Percentiles rank a stretch among this genome's conserved stretches.
Evolutionary conservation across 148 eudicot genomes (phyloP).

Genomic region (Rhododendron henanense): DNA sequence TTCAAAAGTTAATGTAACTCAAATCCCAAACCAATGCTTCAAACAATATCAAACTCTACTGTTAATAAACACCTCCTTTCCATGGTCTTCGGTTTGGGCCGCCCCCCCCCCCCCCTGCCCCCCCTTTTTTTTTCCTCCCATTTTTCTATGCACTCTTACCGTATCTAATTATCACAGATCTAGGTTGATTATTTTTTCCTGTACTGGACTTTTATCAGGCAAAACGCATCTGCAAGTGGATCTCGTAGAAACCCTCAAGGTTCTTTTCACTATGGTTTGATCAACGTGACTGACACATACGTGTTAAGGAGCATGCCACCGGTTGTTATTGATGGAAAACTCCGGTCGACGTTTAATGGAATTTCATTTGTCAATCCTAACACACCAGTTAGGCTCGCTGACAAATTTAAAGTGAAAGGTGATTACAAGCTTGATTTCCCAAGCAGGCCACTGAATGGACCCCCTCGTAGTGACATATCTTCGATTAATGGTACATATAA

Average conservation of each 20-base stretch:
- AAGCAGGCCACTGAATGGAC: slow-evolving; percentile 46
- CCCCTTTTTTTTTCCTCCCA: background rate
- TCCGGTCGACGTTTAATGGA: slow-evolving; percentile 70
- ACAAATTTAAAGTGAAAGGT: slow-evolving; percentile 56
- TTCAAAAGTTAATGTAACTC: background rate
- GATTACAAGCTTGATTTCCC: slow-evolving; percentile 86
- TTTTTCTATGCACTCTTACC: background rate
- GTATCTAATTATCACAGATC: background rate
- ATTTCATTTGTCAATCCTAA: slow-evolving; percentile 78
- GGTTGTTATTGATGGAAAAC: slow-evolving; percentile 53
- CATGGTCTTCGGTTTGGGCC: background rate
- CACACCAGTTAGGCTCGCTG: slow-evolving; percentile 89
- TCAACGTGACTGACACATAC: slow-evolving; percentile 69
- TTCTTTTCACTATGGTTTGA: slow-evolving; percentile 83
- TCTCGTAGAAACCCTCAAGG: slow-evolving; percentile 98
- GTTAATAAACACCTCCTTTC: background rate
- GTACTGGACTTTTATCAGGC: slow-evolving; percentile 33
- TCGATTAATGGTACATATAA: slow-evolving; percentile 76
- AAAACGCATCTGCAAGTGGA: slow-evolving; percentile 83
- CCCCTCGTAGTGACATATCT: slow-evolving; percentile 52
- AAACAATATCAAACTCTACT: background rate
- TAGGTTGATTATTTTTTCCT: background rate
- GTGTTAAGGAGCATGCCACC: slow-evolving; percentile 66
- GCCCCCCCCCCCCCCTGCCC: too few species aligned
- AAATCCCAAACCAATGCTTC: background rate